These are phyloP conservation scores for Phialophora verrucosa DNA, from an alignment of 2,329 filamentous ascomycete species.

Conservation along the genomic window DNA sequence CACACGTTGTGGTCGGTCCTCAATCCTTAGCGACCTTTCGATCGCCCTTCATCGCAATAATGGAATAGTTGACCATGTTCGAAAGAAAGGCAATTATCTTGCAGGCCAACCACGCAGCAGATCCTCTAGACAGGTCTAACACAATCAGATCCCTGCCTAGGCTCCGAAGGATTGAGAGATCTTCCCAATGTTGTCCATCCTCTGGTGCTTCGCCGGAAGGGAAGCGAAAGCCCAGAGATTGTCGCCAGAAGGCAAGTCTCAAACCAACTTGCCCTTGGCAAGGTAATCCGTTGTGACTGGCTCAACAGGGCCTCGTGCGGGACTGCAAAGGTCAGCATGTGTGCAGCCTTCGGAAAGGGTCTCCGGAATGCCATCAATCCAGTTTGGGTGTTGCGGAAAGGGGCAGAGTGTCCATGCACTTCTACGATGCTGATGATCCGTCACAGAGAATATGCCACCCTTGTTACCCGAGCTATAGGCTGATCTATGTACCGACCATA, in stretches of 20 bases:
- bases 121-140: neutral
- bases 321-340: neutral
- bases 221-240: neutral
- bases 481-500: slow-evolving; percentile 3
- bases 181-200: no score
- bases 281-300: neutral
- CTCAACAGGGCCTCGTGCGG: neutral
- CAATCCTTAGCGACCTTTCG: neutral
- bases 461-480: slow-evolving; percentile 4
- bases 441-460: neutral
- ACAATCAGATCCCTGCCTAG: neutral
- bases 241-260: neutral
- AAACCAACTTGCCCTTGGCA: neutral
- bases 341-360: neutral
- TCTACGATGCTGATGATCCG: neutral
- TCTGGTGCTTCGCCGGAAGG: neutral
- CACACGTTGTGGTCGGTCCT: neutral
- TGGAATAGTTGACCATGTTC: neutral
- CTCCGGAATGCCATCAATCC: neutral
- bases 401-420: neutral
- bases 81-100: neutral
- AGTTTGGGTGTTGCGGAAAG: neutral
- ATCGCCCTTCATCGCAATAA: neutral
- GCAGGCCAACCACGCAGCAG: neutral
- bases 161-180: neutral